phyloP scores from a whole-genome alignment of 306 rosid species.

The Quercus variabilis region DNA sequence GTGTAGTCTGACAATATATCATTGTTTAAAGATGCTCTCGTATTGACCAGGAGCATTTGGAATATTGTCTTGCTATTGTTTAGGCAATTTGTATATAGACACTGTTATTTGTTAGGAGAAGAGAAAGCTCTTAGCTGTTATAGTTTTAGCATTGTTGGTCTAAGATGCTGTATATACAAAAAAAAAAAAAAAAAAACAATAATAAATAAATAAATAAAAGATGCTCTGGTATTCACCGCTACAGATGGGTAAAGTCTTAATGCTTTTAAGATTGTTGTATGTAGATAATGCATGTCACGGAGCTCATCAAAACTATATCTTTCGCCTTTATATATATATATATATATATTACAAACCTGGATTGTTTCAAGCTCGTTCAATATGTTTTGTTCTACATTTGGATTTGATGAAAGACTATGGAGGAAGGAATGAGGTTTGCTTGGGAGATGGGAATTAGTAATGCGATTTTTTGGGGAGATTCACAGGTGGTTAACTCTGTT shows the following conservation, averaged over 20 bases:
- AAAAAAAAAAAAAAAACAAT: no score
- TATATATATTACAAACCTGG: constrained; percentile 14
- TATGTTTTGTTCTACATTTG: constrained; percentile 1
- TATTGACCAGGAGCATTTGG: no score
- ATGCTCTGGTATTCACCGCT: constrained; percentile 41
- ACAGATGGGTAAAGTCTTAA: constrained; percentile 68
- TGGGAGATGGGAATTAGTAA: no score
- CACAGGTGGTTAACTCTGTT: no score
- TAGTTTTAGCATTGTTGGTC: no score
- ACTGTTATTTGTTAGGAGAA: no score
- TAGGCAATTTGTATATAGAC: no score
- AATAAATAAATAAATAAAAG: neutral
- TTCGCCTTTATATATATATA: neutral
- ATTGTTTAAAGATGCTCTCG: neutral
- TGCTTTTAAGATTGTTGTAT: constrained; percentile 19
- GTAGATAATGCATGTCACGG: constrained; percentile 52
- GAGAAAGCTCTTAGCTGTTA: no score
- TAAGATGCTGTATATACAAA: no score
- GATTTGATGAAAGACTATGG: constrained; percentile 25
- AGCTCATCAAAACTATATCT: constrained; percentile 44
- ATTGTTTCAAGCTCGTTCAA: constrained; percentile 28
- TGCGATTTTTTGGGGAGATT: no score
- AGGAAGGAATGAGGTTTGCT: no score
- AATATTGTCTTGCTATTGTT: no score
- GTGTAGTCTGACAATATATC: constrained; percentile 67